Evolutionary conservation across 768 basidiomycete species (phyloP).

Genomic region (Mycena albidolilacea): DNA sequence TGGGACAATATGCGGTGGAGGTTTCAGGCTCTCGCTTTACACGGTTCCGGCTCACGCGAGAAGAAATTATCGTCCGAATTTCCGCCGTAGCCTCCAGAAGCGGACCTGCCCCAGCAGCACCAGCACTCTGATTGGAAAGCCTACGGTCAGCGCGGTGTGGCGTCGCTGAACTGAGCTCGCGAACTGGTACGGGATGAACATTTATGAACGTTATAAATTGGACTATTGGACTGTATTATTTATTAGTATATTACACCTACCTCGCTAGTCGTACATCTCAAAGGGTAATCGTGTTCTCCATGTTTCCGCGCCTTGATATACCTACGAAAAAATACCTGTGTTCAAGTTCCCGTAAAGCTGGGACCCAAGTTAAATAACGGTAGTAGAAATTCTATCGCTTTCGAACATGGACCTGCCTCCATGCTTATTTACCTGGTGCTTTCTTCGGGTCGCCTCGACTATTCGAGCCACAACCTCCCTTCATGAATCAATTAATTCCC

Average conservation of each 20-base stretch:
- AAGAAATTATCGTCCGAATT: conserved; percentile 30
- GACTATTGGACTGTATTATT: conserved; percentile 32
- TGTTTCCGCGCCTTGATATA: conserved; percentile 25
- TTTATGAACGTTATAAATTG: conserved; percentile 24
- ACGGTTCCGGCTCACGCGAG: conserved; percentile 23
- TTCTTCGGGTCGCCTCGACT: conserved; percentile 21
- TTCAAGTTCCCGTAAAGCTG: conserved; percentile 23
- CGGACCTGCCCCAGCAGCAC: conserved; percentile 31
- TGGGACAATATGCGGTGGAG: conserved; percentile 27
- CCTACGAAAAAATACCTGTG: conserved; percentile 18
- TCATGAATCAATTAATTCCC: conserved; percentile 9
- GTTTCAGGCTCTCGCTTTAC: conserved; percentile 27
- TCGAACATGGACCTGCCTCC: conserved; percentile 22
- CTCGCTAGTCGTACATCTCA: conserved; percentile 20
- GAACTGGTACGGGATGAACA: conserved; percentile 26
- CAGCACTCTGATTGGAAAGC: conserved; percentile 26
- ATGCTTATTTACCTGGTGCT: conserved; percentile 17
- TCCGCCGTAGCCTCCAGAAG: conserved; percentile 30
- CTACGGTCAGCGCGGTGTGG: conserved; percentile 25
- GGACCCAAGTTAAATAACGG: conserved; percentile 17
- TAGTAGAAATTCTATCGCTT: conserved; percentile 21
- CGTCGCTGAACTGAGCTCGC: conserved; percentile 25
- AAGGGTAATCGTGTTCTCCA: conserved; percentile 30
- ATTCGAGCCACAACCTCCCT: conserved; percentile 15
- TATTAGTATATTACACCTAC: conserved; percentile 27